Percentiles rank a stretch among this genome's conserved stretches.
Conservation (phyloP, 257 asterid genomes). For the Nicotiana paniculata region DNA sequence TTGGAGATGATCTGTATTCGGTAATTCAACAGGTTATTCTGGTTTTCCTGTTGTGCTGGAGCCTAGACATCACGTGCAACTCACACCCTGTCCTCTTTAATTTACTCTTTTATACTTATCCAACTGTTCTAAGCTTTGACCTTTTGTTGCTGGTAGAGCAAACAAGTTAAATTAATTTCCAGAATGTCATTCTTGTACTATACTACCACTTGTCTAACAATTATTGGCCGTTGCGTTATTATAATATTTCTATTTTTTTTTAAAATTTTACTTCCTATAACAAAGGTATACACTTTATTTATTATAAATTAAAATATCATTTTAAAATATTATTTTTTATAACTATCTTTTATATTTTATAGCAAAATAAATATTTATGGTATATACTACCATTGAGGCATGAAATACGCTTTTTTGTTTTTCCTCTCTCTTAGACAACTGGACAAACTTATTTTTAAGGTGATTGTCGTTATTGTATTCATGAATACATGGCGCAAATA, state of each 20-base stretch:
- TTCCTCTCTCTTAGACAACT: no score
- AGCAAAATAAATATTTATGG: no score
- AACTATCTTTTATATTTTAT: no score
- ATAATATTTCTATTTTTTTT: neutral
- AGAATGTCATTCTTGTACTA: neutral
- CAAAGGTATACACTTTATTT: no score
- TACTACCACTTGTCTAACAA: neutral
- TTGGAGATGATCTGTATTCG: neutral
- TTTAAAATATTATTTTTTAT: no score
- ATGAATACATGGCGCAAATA: no score
- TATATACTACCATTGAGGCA: no score
- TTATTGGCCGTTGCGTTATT: neutral
- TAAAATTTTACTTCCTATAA: no score
- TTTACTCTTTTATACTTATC: neutral
- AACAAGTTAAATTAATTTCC: neutral
- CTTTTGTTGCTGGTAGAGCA: neutral
- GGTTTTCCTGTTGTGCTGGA: conserved; percentile 6
- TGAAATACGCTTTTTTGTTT: no score
- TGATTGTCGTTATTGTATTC: no score
- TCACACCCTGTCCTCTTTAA: neutral
- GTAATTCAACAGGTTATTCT: neutral
- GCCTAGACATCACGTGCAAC: neutral
- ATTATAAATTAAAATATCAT: no score
- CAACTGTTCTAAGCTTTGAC: neutral
- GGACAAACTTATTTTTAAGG: no score